phyloP scores from a whole-genome alignment of 306 rosid species.

The Cicer cuneatum region DNA sequence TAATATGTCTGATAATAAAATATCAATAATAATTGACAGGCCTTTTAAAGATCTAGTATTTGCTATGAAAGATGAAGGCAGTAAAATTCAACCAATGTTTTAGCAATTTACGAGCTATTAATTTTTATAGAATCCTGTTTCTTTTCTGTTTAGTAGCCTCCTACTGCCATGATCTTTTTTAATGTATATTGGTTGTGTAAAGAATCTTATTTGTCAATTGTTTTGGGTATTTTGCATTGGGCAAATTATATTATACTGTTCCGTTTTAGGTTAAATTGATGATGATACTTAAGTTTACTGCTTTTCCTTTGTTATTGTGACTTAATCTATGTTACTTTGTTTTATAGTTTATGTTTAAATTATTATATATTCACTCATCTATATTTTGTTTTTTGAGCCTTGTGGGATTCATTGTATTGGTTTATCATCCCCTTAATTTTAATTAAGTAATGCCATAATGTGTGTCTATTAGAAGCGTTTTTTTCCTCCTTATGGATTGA shows the following conservation, averaged over 20 bases:
- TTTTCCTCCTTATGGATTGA: not conserved
- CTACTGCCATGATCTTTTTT: not conserved
- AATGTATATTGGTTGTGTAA: not conserved
- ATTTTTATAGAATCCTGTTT: not conserved
- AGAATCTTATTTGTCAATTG: not conserved
- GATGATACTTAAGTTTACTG: no score
- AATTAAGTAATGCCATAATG: not conserved
- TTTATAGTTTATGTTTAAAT: not conserved
- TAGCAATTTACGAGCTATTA: not conserved
- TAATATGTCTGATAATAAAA: not conserved
- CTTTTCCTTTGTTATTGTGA: not conserved
- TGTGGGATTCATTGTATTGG: not conserved
- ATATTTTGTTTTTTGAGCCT: not conserved
- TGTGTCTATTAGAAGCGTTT: not conserved
- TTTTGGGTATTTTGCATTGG: not conserved
- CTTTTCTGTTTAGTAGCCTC: not conserved
- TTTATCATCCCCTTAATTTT: not conserved
- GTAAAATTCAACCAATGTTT: not conserved
- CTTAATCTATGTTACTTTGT: not conserved
- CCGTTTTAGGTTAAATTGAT: no score
- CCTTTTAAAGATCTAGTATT: not conserved
- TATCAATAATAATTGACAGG: not conserved
- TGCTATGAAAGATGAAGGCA: not conserved
- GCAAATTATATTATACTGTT: not conserved
- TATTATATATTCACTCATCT: not conserved